Conservation (phyloP, 768 basidiomycete species). For the Psilocybe azurescens region DNA sequence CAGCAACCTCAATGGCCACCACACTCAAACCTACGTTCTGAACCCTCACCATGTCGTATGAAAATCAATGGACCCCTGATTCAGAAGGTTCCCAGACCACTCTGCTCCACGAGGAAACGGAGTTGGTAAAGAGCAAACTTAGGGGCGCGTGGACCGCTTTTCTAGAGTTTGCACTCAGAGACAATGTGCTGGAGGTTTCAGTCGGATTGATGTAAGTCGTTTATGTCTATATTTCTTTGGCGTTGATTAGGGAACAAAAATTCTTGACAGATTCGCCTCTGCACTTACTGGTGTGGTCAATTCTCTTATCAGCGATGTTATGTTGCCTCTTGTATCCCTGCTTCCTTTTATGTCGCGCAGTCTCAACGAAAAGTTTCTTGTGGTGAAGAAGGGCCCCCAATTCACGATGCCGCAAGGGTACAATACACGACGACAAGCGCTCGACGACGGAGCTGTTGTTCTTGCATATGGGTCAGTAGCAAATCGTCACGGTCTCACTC, state of each 20-base stretch:
- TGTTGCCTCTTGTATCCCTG: conserved; percentile 45
- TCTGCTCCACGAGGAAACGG: conserved; percentile 27
- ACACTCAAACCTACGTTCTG: background rate
- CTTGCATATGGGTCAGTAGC: conserved; percentile 37
- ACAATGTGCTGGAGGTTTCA: conserved; percentile 52
- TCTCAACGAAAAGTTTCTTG: conserved; percentile 46
- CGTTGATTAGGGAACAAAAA: background rate
- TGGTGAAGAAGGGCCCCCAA: conserved; percentile 39
- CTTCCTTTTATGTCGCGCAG: conserved; percentile 49
- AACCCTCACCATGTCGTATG: conserved; percentile 1
- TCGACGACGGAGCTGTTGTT: conserved; percentile 49
- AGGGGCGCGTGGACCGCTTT: conserved; percentile 36
- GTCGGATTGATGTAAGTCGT: conserved; percentile 45
- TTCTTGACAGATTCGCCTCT: conserved; percentile 34
- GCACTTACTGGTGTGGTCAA: conserved; percentile 47
- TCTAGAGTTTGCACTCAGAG: conserved; percentile 37
- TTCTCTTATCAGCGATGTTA: conserved; percentile 47
- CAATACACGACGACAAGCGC: conserved; percentile 48
- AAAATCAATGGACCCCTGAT: conserved; percentile 18
- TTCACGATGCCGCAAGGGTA: conserved; percentile 34
- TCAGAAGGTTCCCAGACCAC: conserved; percentile 17
- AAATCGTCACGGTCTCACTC: background rate
- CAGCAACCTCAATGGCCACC: background rate
- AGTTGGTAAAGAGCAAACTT: conserved; percentile 23
- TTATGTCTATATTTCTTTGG: background rate